These are phyloP conservation scores for Filobasidium floriforme DNA, from an alignment of 768 basidiomycete species.

Conservation along the genomic window DNA sequence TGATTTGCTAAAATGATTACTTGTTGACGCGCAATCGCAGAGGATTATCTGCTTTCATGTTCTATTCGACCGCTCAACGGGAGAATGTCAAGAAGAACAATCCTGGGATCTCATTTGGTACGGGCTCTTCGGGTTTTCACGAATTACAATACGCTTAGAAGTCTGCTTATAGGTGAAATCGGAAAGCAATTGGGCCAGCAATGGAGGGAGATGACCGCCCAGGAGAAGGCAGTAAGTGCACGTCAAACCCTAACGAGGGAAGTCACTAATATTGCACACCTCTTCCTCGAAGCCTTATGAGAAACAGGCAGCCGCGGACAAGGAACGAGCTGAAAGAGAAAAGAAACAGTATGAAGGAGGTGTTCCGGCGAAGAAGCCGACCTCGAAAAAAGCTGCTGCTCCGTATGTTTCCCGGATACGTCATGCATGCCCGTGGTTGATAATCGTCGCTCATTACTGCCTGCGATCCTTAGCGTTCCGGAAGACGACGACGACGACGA, in stretches of 20 bases:
- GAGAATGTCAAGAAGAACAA: slow-evolving; percentile 93
- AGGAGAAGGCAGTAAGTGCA: slow-evolving; percentile 75
- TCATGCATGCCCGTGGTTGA: not conserved
- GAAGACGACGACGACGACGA: slow-evolving; percentile 4
- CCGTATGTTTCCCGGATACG: not conserved
- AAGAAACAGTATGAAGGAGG: slow-evolving; percentile 42
- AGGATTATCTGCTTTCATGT: slow-evolving; percentile 94
- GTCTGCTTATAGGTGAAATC: slow-evolving; percentile 60
- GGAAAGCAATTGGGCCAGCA: slow-evolving; percentile 91
- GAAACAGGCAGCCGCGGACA: slow-evolving; percentile 78
- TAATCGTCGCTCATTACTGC: not conserved
- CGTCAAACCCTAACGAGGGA: not conserved
- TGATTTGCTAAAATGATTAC: not conserved
- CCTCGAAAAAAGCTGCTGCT: slow-evolving; percentile 8
- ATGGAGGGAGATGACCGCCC: slow-evolving; percentile 90
- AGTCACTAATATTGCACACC: not conserved
- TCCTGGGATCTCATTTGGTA: slow-evolving; percentile 87
- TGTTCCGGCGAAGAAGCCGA: not conserved
- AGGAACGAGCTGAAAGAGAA: slow-evolving; percentile 75
- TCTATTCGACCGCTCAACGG: slow-evolving; percentile 94
- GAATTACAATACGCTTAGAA: not conserved
- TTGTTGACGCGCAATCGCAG: slow-evolving; percentile 38
- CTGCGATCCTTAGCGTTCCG: not conserved
- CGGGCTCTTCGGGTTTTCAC: slow-evolving; percentile 29
- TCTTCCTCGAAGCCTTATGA: slow-evolving; percentile 64